Conservation (phyloP, 2,329 filamentous ascomycete species). For the Rugonectria rugulosa region DNA sequence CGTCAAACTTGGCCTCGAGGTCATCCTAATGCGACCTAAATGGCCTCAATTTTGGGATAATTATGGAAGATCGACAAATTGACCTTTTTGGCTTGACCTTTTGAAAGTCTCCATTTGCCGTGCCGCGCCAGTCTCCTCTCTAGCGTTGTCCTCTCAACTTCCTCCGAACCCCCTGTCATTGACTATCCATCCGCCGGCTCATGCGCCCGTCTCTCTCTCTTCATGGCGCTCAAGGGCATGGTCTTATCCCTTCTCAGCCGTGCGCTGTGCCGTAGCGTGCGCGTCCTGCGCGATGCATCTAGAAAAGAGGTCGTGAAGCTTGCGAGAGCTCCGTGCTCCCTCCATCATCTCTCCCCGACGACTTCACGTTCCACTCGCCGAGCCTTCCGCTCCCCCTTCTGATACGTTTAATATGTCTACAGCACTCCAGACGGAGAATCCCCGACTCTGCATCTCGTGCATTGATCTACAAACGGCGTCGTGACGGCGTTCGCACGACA, state of each 20-base stretch:
- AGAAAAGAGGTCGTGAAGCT: constrained; percentile 17
- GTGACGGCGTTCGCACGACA: constrained; percentile 20
- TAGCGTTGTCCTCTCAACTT: constrained; percentile 18
- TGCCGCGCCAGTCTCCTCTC: constrained; percentile 14
- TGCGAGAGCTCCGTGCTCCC: constrained; percentile 13
- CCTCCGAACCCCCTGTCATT: constrained; percentile 24
- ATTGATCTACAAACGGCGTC: constrained; percentile 24
- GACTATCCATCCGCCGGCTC: constrained; percentile 13
- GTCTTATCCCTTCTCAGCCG: constrained; percentile 20
- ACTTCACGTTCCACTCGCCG: constrained; percentile 24
- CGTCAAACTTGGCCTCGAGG: neutral
- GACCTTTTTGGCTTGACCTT: neutral
- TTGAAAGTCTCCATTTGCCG: constrained; percentile 8
- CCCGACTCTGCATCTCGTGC: constrained; percentile 17
- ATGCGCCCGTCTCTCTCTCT: neutral
- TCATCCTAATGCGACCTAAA: constrained; percentile 22
- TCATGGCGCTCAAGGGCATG: neutral
- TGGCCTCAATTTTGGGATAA: constrained; percentile 29
- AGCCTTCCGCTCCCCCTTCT: constrained; percentile 19
- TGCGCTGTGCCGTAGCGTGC: too few species aligned
- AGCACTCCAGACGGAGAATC: neutral
- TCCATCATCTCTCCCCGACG: neutral
- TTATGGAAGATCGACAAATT: constrained; percentile 31
- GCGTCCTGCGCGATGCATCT: too few species aligned
- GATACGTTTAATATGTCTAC: neutral